phyloP scores from a whole-genome alignment of 2,329 filamentous ascomycete genomes.

The Phialophora macrospora region DNA sequence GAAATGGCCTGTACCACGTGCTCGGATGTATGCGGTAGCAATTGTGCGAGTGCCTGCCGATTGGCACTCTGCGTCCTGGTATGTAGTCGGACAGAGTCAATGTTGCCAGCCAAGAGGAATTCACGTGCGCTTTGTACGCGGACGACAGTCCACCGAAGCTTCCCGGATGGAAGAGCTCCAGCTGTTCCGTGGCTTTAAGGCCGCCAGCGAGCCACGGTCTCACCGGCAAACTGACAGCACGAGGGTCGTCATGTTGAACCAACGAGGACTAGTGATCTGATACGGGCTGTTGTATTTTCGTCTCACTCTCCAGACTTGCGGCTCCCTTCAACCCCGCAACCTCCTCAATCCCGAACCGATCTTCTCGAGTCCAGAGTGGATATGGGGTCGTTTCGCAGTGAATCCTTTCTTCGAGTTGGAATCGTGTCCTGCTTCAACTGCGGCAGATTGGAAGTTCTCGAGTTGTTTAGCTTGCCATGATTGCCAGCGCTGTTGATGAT shows the following conservation, averaged over 20 bases:
- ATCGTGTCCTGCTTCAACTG: slow-evolving; percentile 13
- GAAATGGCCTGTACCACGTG: not conserved
- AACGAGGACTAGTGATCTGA: slow-evolving; percentile 2
- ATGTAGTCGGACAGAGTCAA: not conserved
- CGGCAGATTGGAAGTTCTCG: slow-evolving; percentile 24
- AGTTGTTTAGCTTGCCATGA: slow-evolving; percentile 34
- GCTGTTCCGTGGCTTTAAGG: not conserved
- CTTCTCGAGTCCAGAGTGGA: slow-evolving; percentile 25
- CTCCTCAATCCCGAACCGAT: slow-evolving; percentile 26
- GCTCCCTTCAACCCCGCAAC: slow-evolving; percentile 26
- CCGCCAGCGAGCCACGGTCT: not conserved
- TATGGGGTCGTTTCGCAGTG: slow-evolving; percentile 31
- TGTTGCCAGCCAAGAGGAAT: not conserved
- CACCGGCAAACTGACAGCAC: not conserved
- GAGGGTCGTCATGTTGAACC: not conserved
- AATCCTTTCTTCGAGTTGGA: slow-evolving; percentile 18
- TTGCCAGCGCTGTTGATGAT: slow-evolving; percentile 31
- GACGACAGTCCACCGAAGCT: not conserved
- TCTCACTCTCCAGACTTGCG: slow-evolving; percentile 1
- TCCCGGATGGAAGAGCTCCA: not conserved
- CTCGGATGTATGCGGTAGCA: not conserved
- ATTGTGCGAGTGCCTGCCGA: not conserved
- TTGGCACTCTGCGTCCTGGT: not conserved
- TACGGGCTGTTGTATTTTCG: not conserved
- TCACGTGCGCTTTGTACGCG: not conserved